Conservation (phyloP, 768 basidiomycete species). For the Trametes cingulata region DNA sequence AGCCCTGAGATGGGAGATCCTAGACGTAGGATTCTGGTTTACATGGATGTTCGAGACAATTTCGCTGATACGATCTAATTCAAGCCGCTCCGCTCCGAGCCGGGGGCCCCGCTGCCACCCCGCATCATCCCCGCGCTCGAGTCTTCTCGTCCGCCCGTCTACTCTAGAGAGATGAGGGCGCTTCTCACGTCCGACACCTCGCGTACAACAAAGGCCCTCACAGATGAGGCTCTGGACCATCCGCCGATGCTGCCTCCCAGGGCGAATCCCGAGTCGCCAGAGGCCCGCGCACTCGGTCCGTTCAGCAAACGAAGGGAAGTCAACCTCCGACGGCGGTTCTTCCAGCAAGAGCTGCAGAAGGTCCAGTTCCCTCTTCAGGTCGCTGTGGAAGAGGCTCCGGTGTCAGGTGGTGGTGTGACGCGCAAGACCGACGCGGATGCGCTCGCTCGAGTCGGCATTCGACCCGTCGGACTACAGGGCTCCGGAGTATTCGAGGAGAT, state of each 20-base stretch:
- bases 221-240: slow-evolving; percentile 38
- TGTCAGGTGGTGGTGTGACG: background rate
- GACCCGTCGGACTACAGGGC: slow-evolving; percentile 45
- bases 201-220: slow-evolving; percentile 47
- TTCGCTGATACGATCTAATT: slow-evolving; percentile 10
- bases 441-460: slow-evolving; percentile 31
- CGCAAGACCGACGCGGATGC: slow-evolving; percentile 14
- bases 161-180: slow-evolving; percentile 60
- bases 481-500: slow-evolving; percentile 46
- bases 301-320: slow-evolving; percentile 74
- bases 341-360: slow-evolving; percentile 53
- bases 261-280: slow-evolving; percentile 56
- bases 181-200: slow-evolving; percentile 58
- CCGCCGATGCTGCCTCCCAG: slow-evolving; percentile 62
- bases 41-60: background rate
- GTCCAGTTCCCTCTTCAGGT: slow-evolving; percentile 62
- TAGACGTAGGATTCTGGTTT: slow-evolving; percentile 49
- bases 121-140: slow-evolving; percentile 53
- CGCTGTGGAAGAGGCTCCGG: slow-evolving; percentile 24
- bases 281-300: slow-evolving; percentile 59
- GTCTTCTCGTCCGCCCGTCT: slow-evolving; percentile 62
- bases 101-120: slow-evolving; percentile 41
- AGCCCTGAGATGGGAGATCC: slow-evolving; percentile 64
- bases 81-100: slow-evolving; percentile 59
- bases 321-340: slow-evolving; percentile 73